These are phyloP conservation scores for Arthroderma sp. DNA, from an alignment of 2,329 filamentous ascomycete species.

Conservation along the genomic window DNA sequence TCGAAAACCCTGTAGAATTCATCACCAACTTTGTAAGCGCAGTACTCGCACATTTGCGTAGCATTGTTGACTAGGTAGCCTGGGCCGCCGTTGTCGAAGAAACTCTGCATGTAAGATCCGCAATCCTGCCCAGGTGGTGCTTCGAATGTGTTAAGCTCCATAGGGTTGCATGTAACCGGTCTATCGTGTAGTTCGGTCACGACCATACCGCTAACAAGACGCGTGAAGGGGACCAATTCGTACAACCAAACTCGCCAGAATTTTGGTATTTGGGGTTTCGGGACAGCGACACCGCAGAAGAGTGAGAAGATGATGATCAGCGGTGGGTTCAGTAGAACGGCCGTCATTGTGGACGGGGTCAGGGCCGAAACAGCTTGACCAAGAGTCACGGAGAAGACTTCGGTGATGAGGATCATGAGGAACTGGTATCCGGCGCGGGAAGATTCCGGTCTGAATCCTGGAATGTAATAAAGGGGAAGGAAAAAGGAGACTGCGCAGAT, in stretches of 20 bases:
- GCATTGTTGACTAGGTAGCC: slow-evolving; percentile 36
- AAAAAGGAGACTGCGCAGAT: slow-evolving; percentile 72
- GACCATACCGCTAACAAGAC: slow-evolving; percentile 34
- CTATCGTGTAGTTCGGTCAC: slow-evolving; percentile 22
- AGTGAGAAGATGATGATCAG: slow-evolving; percentile 59
- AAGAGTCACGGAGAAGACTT: slow-evolving; percentile 70
- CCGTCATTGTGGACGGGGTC: slow-evolving; percentile 59
- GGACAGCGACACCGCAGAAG: slow-evolving; percentile 44
- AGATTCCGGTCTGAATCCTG: slow-evolving; percentile 52
- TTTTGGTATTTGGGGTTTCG: slow-evolving; percentile 45
- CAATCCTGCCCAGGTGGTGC: slow-evolving; percentile 53
- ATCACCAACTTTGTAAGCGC: slow-evolving; percentile 63
- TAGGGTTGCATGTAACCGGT: slow-evolving; percentile 19
- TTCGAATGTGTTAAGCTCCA: slow-evolving; percentile 22
- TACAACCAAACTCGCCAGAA: slow-evolving; percentile 80
- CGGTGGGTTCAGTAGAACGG: slow-evolving; percentile 59
- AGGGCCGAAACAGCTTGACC: slow-evolving; percentile 64
- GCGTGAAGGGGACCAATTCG: slow-evolving; percentile 52
- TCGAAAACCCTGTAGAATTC: slow-evolving; percentile 61
- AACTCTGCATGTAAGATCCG: slow-evolving; percentile 33
- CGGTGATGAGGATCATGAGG: slow-evolving; percentile 69
- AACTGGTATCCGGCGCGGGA: slow-evolving; percentile 73
- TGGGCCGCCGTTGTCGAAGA: slow-evolving; percentile 31
- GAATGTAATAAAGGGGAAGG: slow-evolving; percentile 72
- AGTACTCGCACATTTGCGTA: slow-evolving; percentile 38